Percentiles rank a stretch among this genome's conserved stretches.
phyloP scores from a whole-genome alignment of 805 yeast species.

The Candida peoriensis region DNA sequence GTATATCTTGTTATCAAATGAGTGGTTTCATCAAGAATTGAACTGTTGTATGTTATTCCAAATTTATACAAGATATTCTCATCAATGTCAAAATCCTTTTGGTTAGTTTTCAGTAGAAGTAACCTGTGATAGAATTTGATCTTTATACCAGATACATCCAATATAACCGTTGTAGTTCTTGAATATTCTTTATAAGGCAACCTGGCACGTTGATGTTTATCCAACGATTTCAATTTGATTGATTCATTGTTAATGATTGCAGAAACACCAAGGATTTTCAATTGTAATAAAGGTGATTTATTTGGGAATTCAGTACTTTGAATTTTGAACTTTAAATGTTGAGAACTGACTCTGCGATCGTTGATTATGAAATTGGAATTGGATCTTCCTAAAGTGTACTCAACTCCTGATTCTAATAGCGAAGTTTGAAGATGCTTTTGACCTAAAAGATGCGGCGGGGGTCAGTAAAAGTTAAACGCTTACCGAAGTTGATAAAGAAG shows the following conservation, averaged over 20 bases:
- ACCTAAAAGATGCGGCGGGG: too few relatives aligned
- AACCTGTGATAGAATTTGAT: slow-evolving; percentile 14
- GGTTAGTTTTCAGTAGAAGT: slow-evolving; percentile 9
- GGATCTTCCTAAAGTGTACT: slow-evolving; percentile 8
- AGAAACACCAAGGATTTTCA: slow-evolving; percentile 7
- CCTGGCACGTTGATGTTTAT: slow-evolving; percentile 4
- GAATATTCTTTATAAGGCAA: neutral
- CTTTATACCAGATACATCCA: slow-evolving; percentile 16
- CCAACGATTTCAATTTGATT: neutral
- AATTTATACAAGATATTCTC: slow-evolving; percentile 15
- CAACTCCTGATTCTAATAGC: slow-evolving; percentile 3
- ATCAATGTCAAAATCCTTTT: slow-evolving; percentile 9
- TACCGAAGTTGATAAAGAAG: too few relatives aligned
- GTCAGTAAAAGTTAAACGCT: too few relatives aligned
- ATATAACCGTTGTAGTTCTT: slow-evolving; percentile 5
- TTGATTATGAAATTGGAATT: slow-evolving; percentile 4
- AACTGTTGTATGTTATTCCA: slow-evolving; percentile 25
- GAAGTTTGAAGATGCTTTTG: neutral
- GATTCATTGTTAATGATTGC: slow-evolving; percentile 6
- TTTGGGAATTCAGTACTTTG: slow-evolving; percentile 10
- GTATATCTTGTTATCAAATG: slow-evolving; percentile 20
- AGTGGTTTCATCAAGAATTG: slow-evolving; percentile 19
- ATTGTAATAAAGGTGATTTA: slow-evolving; percentile 6
- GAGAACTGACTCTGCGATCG: slow-evolving; percentile 9
- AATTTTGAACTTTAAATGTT: slow-evolving; percentile 9